These are phyloP conservation scores for Fusarium sp. DNA, from an alignment of 2,329 filamentous ascomycete species.

Conservation along the genomic window DNA sequence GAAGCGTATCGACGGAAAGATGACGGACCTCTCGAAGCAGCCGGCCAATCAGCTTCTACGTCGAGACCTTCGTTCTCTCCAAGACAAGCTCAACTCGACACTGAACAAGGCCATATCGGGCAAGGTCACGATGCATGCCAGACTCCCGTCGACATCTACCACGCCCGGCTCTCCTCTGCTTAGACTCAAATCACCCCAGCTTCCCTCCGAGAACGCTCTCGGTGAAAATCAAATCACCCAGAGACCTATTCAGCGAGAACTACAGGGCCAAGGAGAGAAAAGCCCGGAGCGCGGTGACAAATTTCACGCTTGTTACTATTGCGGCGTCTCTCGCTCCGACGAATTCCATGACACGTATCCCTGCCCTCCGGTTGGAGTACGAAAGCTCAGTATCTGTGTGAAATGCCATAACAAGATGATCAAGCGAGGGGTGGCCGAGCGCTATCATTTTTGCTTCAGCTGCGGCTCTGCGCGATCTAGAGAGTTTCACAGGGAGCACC, in stretches of 20 bases:
- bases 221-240: neutral
- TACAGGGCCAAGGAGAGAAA: constrained; percentile 18
- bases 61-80: constrained; percentile 42
- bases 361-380: constrained; percentile 32
- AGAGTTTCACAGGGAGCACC: constrained; percentile 50
- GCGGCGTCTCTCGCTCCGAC: constrained; percentile 51
- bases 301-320: constrained; percentile 52
- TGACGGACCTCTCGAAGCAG: constrained; percentile 38
- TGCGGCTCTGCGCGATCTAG: constrained; percentile 56
- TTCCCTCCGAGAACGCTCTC: neutral
- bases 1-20: constrained; percentile 42
- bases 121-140: constrained; percentile 1
- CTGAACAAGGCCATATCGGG: constrained; percentile 43
- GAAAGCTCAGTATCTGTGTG: constrained; percentile 51
- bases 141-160: neutral
- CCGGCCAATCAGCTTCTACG: constrained; percentile 41
- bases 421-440: constrained; percentile 34
- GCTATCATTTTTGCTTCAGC: constrained; percentile 56
- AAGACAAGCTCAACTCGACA: constrained; percentile 45
- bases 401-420: constrained; percentile 48
- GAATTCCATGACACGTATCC: constrained; percentile 52
- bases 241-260: neutral
- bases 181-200: neutral
- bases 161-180: constrained; percentile 4
- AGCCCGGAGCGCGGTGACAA: constrained; percentile 35